Conservation (phyloP, 805 yeast species). For the Candida piceae region DNA sequence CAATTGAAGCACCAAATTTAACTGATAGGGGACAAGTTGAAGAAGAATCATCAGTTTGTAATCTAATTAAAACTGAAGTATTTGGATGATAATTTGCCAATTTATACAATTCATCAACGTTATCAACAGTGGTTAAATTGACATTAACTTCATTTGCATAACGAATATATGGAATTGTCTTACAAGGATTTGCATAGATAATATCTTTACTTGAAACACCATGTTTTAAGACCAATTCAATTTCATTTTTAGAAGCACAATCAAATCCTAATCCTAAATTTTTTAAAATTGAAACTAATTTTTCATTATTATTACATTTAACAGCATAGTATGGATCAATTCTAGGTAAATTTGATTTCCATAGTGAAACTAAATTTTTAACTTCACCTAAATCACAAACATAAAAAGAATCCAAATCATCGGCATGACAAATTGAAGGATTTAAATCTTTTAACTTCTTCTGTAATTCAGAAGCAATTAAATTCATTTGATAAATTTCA, state of each 20-base stretch:
- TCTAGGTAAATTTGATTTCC: conserved; percentile 64
- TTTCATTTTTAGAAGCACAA: conserved; percentile 88
- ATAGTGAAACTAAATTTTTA: conserved; percentile 51
- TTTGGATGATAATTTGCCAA: conserved; percentile 61
- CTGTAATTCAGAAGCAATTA: conserved; percentile 8
- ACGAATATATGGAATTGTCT: conserved; percentile 75
- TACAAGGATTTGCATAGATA: conserved; percentile 92
- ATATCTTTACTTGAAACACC: conserved; percentile 66
- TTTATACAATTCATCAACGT: conserved; percentile 77
- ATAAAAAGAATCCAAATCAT: conserved; percentile 81
- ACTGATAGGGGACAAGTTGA: conserved; percentile 84
- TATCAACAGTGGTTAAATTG: conserved; percentile 82
- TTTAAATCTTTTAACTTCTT: conserved; percentile 8
- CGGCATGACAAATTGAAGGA: conserved; percentile 37
- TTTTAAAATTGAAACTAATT: conserved; percentile 53
- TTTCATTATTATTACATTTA: conserved; percentile 78
- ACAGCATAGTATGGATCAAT: conserved; percentile 91
- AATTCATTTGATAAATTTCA: conserved; percentile 6
- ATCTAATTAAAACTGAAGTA: conserved; percentile 69
- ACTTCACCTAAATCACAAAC: conserved; percentile 82
- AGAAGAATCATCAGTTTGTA: conserved; percentile 82
- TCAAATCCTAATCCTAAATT: conserved; percentile 74
- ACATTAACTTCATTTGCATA: conserved; percentile 57
- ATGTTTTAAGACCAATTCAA: conserved; percentile 54
- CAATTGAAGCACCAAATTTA: conserved; percentile 79